Conservation (phyloP, 805 yeast genomes). For the Diddensiella transvaalensis region DNA sequence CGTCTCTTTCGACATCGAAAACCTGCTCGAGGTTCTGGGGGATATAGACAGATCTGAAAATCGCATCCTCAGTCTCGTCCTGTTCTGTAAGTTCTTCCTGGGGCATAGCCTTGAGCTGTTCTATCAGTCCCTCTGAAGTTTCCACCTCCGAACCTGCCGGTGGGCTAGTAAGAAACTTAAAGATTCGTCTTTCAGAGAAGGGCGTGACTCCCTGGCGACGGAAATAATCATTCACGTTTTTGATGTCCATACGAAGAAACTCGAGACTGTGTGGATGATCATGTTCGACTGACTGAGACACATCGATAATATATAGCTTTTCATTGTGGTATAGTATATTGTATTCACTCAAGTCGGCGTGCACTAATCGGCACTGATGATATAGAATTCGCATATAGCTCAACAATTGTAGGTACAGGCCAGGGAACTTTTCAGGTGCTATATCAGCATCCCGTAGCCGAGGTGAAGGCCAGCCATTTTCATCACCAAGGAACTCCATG, state of each 20-base stretch:
- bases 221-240: slow-evolving; percentile 89
- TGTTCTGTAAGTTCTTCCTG: slow-evolving; percentile 31
- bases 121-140: slow-evolving; percentile 27
- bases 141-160: slow-evolving; percentile 35
- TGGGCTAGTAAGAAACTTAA: slow-evolving; percentile 58
- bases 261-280: slow-evolving; percentile 97
- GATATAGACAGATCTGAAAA: slow-evolving; percentile 80
- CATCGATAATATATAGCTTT: slow-evolving; percentile 84
- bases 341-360: slow-evolving; percentile 95
- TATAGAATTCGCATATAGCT: slow-evolving; percentile 83
- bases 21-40: slow-evolving; percentile 57
- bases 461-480: slow-evolving; percentile 84
- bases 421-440: slow-evolving; percentile 58
- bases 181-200: slow-evolving; percentile 76
- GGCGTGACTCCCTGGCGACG: slow-evolving; percentile 68
- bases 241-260: slow-evolving; percentile 94
- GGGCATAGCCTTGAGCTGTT: slow-evolving; percentile 25
- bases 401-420: slow-evolving; percentile 72
- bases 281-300: slow-evolving; percentile 95
- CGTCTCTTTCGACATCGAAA: slow-evolving; percentile 65
- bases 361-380: slow-evolving; percentile 85
- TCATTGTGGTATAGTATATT: slow-evolving; percentile 78
- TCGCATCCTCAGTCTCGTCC: slow-evolving; percentile 72
- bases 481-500: slow-evolving; percentile 85
- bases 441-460: slow-evolving; percentile 80